Conservation (phyloP, 768 basidiomycete species). For the Leucocoprinus sp. region DNA sequence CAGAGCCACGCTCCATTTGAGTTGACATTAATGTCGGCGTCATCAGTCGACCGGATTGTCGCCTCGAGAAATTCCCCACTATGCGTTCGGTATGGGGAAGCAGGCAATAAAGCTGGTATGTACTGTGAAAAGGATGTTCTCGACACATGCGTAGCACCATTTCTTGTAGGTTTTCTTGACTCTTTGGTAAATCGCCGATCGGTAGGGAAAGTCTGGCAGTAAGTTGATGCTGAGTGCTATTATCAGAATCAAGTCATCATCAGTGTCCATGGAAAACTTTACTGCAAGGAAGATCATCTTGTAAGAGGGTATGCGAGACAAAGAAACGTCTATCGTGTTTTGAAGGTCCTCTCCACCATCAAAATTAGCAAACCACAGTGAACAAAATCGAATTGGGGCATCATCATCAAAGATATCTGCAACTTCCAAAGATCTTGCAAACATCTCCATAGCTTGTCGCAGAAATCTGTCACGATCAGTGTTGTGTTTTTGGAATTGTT, state of each 20-base stretch:
- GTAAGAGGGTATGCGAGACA: slow-evolving; percentile 64
- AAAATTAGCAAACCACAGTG: slow-evolving; percentile 90
- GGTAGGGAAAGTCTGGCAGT: slow-evolving; percentile 70
- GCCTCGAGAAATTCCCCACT: slow-evolving; percentile 18
- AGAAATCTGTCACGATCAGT: slow-evolving; percentile 54
- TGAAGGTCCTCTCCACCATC: slow-evolving; percentile 44
- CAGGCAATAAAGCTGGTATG: slow-evolving; percentile 85
- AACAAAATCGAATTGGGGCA: slow-evolving; percentile 72
- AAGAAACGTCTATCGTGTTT: slow-evolving; percentile 30
- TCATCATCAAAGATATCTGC: slow-evolving; percentile 74
- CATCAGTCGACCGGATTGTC: slow-evolving; percentile 39
- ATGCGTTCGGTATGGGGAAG: slow-evolving; percentile 14
- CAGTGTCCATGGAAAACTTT: slow-evolving; percentile 13
- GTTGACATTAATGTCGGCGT: slow-evolving; percentile 31
- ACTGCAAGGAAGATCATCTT: slow-evolving; percentile 86
- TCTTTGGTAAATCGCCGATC: slow-evolving; percentile 20
- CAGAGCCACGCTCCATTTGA: slow-evolving; percentile 51
- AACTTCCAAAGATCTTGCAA: slow-evolving; percentile 61
- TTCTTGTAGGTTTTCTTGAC: slow-evolving; percentile 53
- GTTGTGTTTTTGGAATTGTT: slow-evolving; percentile 47
- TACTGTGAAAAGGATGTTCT: slow-evolving; percentile 90
- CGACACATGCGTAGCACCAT: slow-evolving; percentile 69
- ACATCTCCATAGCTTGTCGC: slow-evolving; percentile 74
- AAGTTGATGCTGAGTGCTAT: slow-evolving; percentile 62
- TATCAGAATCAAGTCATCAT: background rate